phyloP scores from a whole-genome alignment of 2,329 filamentous ascomycete genomes.

The Pseudogymnoascus sp. region DNA sequence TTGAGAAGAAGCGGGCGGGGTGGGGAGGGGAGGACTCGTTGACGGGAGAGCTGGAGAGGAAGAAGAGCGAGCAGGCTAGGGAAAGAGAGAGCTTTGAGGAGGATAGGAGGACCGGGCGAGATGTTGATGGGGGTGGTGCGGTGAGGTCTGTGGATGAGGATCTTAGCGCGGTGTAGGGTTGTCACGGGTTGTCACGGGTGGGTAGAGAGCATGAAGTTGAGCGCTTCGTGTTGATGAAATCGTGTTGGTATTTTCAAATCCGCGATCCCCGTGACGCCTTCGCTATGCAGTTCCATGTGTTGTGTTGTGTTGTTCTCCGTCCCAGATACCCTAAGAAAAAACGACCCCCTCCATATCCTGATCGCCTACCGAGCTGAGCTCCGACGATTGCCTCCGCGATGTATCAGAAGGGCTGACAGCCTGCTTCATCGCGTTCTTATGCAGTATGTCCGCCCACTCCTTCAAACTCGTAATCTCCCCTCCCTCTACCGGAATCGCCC shows the following conservation, averaged over 20 bases:
- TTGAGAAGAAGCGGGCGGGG: slow-evolving; percentile 27
- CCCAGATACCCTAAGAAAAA: slow-evolving; percentile 16
- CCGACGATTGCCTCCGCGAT: slow-evolving; percentile 25
- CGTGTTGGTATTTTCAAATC: background rate
- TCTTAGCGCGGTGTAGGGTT: slow-evolving; percentile 19
- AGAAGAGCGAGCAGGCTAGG: slow-evolving; percentile 27
- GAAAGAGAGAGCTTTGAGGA: slow-evolving; percentile 24
- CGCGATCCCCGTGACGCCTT: slow-evolving; percentile 21
- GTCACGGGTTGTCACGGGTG: background rate
- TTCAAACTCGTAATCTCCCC: slow-evolving; percentile 58
- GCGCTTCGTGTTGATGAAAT: background rate
- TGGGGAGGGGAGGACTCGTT: slow-evolving; percentile 26
- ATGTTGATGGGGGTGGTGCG: slow-evolving; percentile 26
- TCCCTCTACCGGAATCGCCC: slow-evolving; percentile 70
- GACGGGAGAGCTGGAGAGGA: slow-evolving; percentile 25
- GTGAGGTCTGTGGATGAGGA: slow-evolving; percentile 24
- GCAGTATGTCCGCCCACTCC: slow-evolving; percentile 50
- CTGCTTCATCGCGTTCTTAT: slow-evolving; percentile 15
- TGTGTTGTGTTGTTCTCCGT: background rate
- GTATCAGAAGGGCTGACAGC: slow-evolving; percentile 14
- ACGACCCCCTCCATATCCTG: slow-evolving; percentile 26
- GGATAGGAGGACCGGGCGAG: slow-evolving; percentile 19
- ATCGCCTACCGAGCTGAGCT: slow-evolving; percentile 27
- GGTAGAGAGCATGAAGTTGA: background rate
- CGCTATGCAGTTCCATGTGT: slow-evolving; percentile 22